Conservation (phyloP, 2,329 filamentous ascomycete species). For the Claviceps monticola region DNA sequence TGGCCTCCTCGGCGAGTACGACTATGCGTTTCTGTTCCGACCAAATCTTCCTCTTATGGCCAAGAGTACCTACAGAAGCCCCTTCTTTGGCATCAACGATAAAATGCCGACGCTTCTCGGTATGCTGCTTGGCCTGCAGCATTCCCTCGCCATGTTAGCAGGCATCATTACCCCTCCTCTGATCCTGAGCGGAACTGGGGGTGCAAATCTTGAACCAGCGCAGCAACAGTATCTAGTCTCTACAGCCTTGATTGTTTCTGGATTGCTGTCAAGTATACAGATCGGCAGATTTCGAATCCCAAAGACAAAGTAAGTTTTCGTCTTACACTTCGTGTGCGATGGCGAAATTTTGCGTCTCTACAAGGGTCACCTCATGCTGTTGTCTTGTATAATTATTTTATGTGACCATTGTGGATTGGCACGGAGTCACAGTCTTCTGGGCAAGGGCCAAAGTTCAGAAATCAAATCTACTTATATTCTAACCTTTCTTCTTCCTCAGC, state of each 20-base stretch:
- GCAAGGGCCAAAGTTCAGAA: neutral
- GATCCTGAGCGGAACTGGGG: conserved; percentile 46
- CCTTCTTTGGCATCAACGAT: conserved; percentile 77
- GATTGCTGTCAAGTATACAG: conserved; percentile 59
- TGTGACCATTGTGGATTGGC: neutral
- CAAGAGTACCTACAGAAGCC: conserved; percentile 36
- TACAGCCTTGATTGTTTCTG: conserved; percentile 64
- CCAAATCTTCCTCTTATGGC: conserved; percentile 74
- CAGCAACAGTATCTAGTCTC: conserved; percentile 68
- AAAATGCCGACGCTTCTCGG: conserved; percentile 62
- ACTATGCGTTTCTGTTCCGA: conserved; percentile 79
- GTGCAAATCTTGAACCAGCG: conserved; percentile 46
- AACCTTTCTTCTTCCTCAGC: conserved; percentile 22
- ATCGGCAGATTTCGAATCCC: conserved; percentile 65
- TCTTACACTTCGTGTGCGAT: neutral
- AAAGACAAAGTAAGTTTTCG: conserved; percentile 39
- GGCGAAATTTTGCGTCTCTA: too few relatives aligned
- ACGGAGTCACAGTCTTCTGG: neutral
- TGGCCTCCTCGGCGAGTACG: conserved; percentile 72
- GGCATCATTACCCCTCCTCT: conserved; percentile 68
- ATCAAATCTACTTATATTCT: neutral
- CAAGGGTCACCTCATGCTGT: too few relatives aligned
- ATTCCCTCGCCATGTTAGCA: conserved; percentile 63
- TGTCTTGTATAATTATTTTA: neutral
- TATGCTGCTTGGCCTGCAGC: conserved; percentile 64